Evolutionary conservation across 495 filamentous ascomycete genomes (phyloP).

Genomic region (Astrothelium macrocarpum): DNA sequence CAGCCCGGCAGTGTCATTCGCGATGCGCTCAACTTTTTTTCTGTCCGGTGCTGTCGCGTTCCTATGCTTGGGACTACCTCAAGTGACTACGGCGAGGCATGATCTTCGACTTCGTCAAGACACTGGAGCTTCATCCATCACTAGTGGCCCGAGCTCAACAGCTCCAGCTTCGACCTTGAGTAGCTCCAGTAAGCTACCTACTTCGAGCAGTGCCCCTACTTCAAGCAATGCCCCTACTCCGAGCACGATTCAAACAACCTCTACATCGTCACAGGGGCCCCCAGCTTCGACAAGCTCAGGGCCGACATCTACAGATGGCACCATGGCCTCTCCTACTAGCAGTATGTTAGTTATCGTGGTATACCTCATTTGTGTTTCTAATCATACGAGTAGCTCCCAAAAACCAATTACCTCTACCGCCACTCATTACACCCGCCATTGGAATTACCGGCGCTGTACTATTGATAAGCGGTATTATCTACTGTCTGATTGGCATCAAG

Average conservation of each 20-base stretch:
- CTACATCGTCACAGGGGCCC: background rate
- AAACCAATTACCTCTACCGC: conserved; percentile 47
- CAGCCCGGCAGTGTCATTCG: background rate
- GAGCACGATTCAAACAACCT: no score
- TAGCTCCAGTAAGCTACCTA: background rate
- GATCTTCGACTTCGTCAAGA: conserved; percentile 1
- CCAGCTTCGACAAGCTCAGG: background rate
- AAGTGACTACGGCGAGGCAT: background rate
- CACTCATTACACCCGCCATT: conserved; percentile 67
- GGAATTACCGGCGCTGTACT: conserved; percentile 71
- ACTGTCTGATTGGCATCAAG: conserved; percentile 74
- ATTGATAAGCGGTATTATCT: conserved; percentile 55
- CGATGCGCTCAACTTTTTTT: background rate
- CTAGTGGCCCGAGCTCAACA: background rate
- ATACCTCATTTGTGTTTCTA: background rate
- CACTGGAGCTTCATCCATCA: background rate
- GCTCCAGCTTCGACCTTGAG: background rate
- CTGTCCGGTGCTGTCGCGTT: background rate
- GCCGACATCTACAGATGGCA: background rate
- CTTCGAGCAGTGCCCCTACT: background rate
- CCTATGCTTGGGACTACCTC: background rate
- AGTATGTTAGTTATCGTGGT: background rate
- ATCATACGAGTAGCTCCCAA: background rate
- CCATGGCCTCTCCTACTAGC: background rate
- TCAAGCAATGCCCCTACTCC: background rate